Evolutionary conservation across 2,329 filamentous ascomycete genomes (phyloP).

Genomic region (Monosporascus sp.): DNA sequence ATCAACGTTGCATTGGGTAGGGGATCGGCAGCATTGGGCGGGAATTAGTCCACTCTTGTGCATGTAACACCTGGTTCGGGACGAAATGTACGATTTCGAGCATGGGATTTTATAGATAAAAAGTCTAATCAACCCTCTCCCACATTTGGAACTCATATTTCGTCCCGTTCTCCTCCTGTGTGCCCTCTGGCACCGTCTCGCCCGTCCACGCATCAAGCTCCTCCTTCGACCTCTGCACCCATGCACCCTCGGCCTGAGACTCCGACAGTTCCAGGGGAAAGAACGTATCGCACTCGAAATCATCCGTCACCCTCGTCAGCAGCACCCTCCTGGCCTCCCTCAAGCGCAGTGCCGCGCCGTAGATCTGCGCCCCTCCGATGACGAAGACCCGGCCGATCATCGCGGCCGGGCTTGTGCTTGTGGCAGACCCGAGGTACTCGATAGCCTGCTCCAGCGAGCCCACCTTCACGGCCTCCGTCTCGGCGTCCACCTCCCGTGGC

Average conservation of each 20-base stretch:
- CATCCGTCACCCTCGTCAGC: constrained; percentile 61
- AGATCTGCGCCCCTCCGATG: constrained; percentile 87
- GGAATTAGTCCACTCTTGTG: not conserved
- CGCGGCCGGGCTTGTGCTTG: constrained; percentile 20
- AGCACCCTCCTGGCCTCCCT: constrained; percentile 57
- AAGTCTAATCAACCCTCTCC: constrained; percentile 44
- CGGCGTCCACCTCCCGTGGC: constrained; percentile 11
- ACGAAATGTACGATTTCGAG: not conserved
- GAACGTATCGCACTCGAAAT: constrained; percentile 72
- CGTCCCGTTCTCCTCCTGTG: constrained; percentile 58
- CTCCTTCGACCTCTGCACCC: constrained; percentile 47
- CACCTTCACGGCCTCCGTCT: constrained; percentile 51
- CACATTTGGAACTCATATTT: constrained; percentile 71
- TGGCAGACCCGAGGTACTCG: constrained; percentile 31
- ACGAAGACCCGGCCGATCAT: constrained; percentile 64
- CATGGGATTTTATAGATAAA: constrained; percentile 2
- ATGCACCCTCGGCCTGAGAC: constrained; percentile 34
- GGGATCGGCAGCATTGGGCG: not conserved
- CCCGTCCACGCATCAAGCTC: constrained; percentile 61
- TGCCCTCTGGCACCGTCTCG: constrained; percentile 52
- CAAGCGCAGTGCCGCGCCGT: constrained; percentile 61
- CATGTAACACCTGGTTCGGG: not conserved
- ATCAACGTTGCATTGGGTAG: not conserved
- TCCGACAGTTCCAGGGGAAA: constrained; percentile 58
- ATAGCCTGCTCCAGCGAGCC: constrained; percentile 56